Conservation (phyloP, 2,329 filamentous ascomycete genomes). For the Annulohypoxylon truncatum region DNA sequence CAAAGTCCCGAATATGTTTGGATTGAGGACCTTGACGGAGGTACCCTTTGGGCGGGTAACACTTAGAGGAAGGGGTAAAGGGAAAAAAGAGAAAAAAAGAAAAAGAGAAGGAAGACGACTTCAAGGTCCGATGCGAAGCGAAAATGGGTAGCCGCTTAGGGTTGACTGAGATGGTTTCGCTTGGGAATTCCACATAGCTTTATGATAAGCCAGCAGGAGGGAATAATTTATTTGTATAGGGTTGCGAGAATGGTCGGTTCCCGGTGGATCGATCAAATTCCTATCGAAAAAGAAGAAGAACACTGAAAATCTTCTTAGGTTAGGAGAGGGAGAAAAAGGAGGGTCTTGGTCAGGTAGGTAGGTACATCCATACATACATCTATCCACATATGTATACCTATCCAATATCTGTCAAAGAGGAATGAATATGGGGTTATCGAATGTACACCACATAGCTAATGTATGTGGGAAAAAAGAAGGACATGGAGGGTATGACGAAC, state of each 20-base stretch:
- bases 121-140: slow-evolving; percentile 22
- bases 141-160: slow-evolving; percentile 17
- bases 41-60: slow-evolving; percentile 25
- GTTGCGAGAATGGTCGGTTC: slow-evolving; percentile 6
- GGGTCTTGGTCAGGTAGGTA: slow-evolving; percentile 15
- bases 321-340: slow-evolving; percentile 27
- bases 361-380: slow-evolving; percentile 9
- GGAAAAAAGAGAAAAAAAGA: not conserved
- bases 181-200: slow-evolving; percentile 17
- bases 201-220: slow-evolving; percentile 25
- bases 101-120: no score
- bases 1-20: slow-evolving; percentile 30
- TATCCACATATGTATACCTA: not conserved
- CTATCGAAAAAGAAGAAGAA: slow-evolving; percentile 7
- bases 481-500: slow-evolving; percentile 40
- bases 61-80: slow-evolving; percentile 3
- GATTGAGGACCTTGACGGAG: slow-evolving; percentile 40
- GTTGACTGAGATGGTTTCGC: slow-evolving; percentile 16
- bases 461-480: not conserved
- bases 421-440: not conserved
- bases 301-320: slow-evolving; percentile 10
- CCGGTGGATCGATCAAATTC: slow-evolving; percentile 28
- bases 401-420: slow-evolving; percentile 15
- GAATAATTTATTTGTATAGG: slow-evolving; percentile 8
- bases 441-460: slow-evolving; percentile 1